Conservation (phyloP, 2,329 filamentous ascomycete species). For the Knufia petricola region DNA sequence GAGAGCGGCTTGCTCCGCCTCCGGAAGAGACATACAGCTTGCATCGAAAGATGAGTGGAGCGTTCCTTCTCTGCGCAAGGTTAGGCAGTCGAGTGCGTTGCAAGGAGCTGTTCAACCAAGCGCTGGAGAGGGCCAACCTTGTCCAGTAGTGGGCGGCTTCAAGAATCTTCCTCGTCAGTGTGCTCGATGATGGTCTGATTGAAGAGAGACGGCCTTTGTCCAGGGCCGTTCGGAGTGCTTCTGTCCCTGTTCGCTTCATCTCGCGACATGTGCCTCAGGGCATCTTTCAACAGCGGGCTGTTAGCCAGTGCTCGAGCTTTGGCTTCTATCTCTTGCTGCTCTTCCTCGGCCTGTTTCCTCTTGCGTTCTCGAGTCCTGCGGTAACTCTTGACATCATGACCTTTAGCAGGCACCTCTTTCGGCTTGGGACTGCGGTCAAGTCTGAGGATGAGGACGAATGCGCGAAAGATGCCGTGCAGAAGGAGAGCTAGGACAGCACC, state of each 20-base stretch:
- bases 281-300: conserved; percentile 19
- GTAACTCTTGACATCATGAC: conserved; percentile 23
- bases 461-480: conserved; percentile 48
- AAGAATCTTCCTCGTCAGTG: conserved; percentile 19
- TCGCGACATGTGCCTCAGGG: conserved; percentile 16
- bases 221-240: conserved; percentile 12
- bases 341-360: conserved; percentile 15
- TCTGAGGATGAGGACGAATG: conserved; percentile 42
- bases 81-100: conserved; percentile 76
- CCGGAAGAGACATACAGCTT: conserved; percentile 96
- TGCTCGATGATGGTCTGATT: conserved; percentile 22
- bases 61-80: conserved; percentile 82
- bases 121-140: conserved; percentile 16
- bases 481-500: conserved; percentile 55
- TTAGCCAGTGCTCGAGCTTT: conserved; percentile 18
- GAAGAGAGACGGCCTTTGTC: conserved; percentile 12
- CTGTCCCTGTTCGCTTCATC: conserved; percentile 8
- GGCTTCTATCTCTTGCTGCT: conserved; percentile 15
- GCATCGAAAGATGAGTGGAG: conserved; percentile 89
- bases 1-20: conserved; percentile 76
- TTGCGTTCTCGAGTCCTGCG: conserved; percentile 21
- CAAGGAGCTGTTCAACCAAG: conserved; percentile 64
- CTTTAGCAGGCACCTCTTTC: conserved; percentile 15
- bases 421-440: conserved; percentile 16
- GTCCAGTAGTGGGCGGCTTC: background rate